Evolutionary conservation across 345 rosid genomes (phyloP).

Genomic region (Pelargonium nanum): DNA sequence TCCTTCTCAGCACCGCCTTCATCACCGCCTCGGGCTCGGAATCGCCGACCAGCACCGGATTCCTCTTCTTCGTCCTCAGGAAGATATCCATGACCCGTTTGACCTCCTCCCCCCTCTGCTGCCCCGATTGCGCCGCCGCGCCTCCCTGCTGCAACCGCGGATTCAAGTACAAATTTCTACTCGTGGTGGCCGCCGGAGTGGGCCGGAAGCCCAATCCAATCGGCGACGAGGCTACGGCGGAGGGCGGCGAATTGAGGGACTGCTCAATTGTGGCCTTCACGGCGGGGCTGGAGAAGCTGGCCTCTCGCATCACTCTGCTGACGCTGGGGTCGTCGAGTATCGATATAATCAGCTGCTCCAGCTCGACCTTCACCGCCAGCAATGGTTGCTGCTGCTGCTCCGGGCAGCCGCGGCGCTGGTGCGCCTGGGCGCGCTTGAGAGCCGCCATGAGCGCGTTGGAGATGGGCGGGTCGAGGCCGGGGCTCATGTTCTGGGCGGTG

Average conservation of each 20-base stretch:
- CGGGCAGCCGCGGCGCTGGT: constrained; percentile 95
- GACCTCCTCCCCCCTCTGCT: constrained; percentile 51
- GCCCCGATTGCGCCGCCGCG: constrained; percentile 19
- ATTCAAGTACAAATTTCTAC: constrained; percentile 59
- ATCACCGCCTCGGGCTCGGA: constrained; percentile 61
- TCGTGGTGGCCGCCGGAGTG: constrained; percentile 13
- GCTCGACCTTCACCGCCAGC: constrained; percentile 90
- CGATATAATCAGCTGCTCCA: constrained; percentile 89
- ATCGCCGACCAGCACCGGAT: constrained; percentile 88
- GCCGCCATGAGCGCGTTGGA: constrained; percentile 99
- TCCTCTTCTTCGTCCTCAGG: constrained; percentile 50
- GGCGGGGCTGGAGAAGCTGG: constrained; percentile 93
- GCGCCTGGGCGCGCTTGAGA: constrained; percentile 93
- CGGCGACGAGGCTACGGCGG: constrained; percentile 21
- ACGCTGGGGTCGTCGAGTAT: constrained; percentile 98
- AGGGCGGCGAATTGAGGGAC: constrained; percentile 38
- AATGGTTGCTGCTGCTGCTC: constrained; percentile 98
- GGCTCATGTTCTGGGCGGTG: constrained; percentile 34
- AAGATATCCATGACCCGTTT: constrained; percentile 59
- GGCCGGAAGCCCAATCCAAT: constrained; percentile 64
- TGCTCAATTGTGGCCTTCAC: constrained; percentile 89
- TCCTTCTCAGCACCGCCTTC: constrained; percentile 50
- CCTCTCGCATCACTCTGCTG: constrained; percentile 95
- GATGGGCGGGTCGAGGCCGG: constrained; percentile 65
- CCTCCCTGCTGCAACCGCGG: constrained; percentile 64